Base-by-base conservation (phyloP, 2,329 filamentous ascomycete species). In the Xylaria sp. region DNA sequence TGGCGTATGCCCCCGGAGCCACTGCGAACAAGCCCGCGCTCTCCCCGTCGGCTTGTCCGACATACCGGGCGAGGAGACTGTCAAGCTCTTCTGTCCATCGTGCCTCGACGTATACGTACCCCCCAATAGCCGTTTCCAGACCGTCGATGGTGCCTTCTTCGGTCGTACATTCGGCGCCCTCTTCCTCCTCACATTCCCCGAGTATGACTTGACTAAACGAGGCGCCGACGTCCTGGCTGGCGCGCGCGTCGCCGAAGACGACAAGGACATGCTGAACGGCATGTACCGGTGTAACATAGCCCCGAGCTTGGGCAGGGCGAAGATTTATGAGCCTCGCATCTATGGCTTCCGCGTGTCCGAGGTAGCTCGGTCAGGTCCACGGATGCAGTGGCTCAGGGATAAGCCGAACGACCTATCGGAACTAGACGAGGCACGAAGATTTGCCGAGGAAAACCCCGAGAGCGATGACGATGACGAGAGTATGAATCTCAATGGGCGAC, bases 161-260 rank as follows among this genome's bases (percentile, higher is more conserved):
- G 95, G 95, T 48, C 94, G 95, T 55, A 99, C 95, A 0, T 99
- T 99, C 76, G 93, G 93, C 64, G 93, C 93, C 46, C 87, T 99
- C 62, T 99, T 99, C 81, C 92, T 99, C 75, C 94, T 99, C 82
- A 99, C 94, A 38, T 99, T 98, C 77, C 94, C 95, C 35, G 95
- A 99, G 74, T 90, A 97, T 73, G 93, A 97, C 70, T 87, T 98
- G 62, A 89, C 88, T 31, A 89, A 90, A 72, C 87, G 87, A 69
- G 88, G 88, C 58, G 80, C 82, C 55, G 85, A 89, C 51, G 79
- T 84, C n/a, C 78, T 90, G 15, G 73, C 77, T 6, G 74, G 72
- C 58, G 72, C 71, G 52, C 76, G 76, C 62, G 67, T 76, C 38
- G 75, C 75, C 2, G 79, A 81, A 25, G 83, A 86, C 19, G 74